Evolutionary conservation across 176 grass and related monocot species (phyloP), one percentile per base, ranked within the genome.

Genomic region (Triticum timopheevii): DNA sequence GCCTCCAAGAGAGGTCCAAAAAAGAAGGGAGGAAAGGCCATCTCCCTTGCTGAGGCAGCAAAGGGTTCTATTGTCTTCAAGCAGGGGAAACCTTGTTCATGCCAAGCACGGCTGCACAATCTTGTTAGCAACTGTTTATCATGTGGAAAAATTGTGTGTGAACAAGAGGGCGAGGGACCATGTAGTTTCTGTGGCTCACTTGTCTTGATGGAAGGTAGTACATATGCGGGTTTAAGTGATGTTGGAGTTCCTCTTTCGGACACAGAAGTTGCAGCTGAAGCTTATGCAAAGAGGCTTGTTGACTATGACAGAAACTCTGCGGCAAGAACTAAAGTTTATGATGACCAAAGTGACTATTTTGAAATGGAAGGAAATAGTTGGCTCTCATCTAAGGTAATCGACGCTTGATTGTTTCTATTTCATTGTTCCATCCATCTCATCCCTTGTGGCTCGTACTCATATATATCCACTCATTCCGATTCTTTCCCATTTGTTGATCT

Each of bases 311-410:
- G 80, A 87, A 91, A 96, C 52, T 92, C 97, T 82, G 90, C 94
- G 44, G 94, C 97, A 88, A 86, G 97, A 77, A 99, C 97, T 77
- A 99, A 94, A 87, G 97, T 99, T 78, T 96, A 96, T 84, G 97
- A 99, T 84, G 97, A 99, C 42, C 97, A 99, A 88, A 99, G 94
- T 71, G 97, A 99, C 81, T 99, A 96, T 81, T 99, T 90, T 90
- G 94, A 99, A 87, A 99, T 99, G 75, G 94, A 99, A 89, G 97
- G 94, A 89, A 99, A 99, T 69, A 99, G 92, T 85, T 99, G 97
- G 97, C 88, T 99, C 10, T 99, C 94, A 69, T 84, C 90, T 56
- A 90, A 94, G 90, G 97, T 99, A 89, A 72, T 30, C 13, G 39
- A 34, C n/a, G 81, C 65, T 81, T 59, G 20, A 86, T 87, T 45